Evolutionary conservation across 2,329 filamentous ascomycete species (phyloP).

Genomic region (Colletotrichum endophyticum): DNA sequence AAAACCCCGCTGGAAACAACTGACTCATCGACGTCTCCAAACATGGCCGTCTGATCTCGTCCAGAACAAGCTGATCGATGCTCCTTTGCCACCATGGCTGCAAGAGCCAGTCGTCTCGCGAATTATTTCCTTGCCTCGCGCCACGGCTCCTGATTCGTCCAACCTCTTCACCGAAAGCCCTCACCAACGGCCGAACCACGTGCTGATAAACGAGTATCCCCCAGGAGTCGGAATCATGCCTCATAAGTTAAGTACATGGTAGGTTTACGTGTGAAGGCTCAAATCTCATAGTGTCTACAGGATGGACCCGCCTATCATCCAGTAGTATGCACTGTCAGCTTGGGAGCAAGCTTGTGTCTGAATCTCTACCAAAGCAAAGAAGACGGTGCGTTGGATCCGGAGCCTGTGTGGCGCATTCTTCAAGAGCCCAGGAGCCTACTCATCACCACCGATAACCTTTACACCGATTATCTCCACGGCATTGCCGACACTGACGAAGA

Average conservation of each 20-base stretch:
- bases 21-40: slow-evolving; percentile 89
- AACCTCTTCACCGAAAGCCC: slow-evolving; percentile 69
- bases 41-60: slow-evolving; percentile 87
- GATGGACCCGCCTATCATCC: slow-evolving; percentile 88
- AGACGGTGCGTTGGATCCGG: slow-evolving; percentile 59
- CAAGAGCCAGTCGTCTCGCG: slow-evolving; percentile 70
- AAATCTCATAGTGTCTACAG: slow-evolving; percentile 36
- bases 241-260: slow-evolving; percentile 66
- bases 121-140: slow-evolving; percentile 51
- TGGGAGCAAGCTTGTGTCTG: slow-evolving; percentile 79
- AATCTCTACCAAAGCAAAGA: slow-evolving; percentile 73
- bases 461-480: slow-evolving; percentile 75
- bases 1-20: slow-evolving; percentile 81
- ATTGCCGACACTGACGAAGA: slow-evolving; percentile 73
- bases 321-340: slow-evolving; percentile 88
- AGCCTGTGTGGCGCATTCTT: slow-evolving; percentile 64
- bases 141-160: slow-evolving; percentile 19
- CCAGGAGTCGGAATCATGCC: slow-evolving; percentile 95
- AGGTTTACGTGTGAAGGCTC: slow-evolving; percentile 12
- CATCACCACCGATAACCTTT: slow-evolving; percentile 72
- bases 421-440: slow-evolving; percentile 86
- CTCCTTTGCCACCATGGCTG: slow-evolving; percentile 79
- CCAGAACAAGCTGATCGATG: slow-evolving; percentile 75
- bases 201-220: slow-evolving; percentile 90
- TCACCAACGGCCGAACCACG: slow-evolving; percentile 83